Evolutionary conservation across 345 rosid species (phyloP).

Genomic region (Clausena lansium): DNA sequence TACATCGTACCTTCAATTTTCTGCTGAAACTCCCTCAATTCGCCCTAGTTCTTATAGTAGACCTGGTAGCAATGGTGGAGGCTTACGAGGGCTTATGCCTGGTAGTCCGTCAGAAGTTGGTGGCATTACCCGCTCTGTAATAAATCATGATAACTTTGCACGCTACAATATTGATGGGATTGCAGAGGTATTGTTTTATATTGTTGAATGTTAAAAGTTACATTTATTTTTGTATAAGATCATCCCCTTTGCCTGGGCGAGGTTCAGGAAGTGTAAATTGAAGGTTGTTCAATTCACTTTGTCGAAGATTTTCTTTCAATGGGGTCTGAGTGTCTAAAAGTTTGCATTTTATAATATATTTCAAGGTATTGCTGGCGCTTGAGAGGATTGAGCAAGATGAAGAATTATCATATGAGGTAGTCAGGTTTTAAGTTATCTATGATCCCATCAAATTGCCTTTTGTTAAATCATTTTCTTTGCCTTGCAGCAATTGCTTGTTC

Average conservation of each 20-base stretch:
- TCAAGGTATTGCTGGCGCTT: slow-evolving; percentile 77
- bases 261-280: neutral
- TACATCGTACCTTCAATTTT: slow-evolving; percentile 26
- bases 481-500: slow-evolving; percentile 78
- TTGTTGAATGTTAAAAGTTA: neutral
- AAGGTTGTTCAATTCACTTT: neutral
- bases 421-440: slow-evolving; percentile 17
- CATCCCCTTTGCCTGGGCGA: neutral
- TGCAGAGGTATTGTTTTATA: slow-evolving; percentile 63
- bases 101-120: slow-evolving; percentile 59
- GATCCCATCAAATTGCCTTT: neutral
- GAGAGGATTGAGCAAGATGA: slow-evolving; percentile 92
- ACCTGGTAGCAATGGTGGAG: slow-evolving; percentile 36
- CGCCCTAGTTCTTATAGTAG: slow-evolving; percentile 26
- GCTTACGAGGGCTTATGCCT: slow-evolving; percentile 41
- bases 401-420: slow-evolving; percentile 76
- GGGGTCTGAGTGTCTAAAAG: neutral
- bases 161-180: slow-evolving; percentile 73
- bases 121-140: slow-evolving; percentile 38
- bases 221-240: neutral
- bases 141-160: slow-evolving; percentile 51
- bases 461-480: slow-evolving; percentile 17
- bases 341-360: slow-evolving; percentile 15
- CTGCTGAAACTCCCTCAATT: slow-evolving; percentile 32
- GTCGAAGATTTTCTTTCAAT: neutral